A percentile compares a stretch with the other conserved stretches of the same genome.
These are phyloP conservation scores for Xylariaceae sp. DNA, from an alignment of 2,329 filamentous ascomycete genomes.

Conservation along the genomic window DNA sequence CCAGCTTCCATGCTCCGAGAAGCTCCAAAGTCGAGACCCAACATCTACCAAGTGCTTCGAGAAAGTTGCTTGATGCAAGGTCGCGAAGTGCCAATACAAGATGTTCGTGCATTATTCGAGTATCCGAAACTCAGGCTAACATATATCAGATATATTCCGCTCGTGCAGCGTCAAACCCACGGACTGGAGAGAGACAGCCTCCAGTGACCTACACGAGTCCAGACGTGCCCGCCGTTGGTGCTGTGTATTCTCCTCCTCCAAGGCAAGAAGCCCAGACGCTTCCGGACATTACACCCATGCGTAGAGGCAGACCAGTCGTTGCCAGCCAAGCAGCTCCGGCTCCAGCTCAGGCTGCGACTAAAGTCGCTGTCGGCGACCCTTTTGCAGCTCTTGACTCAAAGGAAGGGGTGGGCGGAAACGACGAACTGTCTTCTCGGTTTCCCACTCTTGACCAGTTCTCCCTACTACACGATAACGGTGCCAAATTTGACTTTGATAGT, in stretches of 20 bases:
- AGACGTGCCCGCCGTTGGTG: conserved; percentile 65
- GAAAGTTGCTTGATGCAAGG: conserved; percentile 89
- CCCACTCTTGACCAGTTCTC: conserved; percentile 92
- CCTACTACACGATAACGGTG: conserved; percentile 76
- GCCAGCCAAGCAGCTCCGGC: conserved; percentile 32
- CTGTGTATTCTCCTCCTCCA: conserved; percentile 73
- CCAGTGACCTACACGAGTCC: conserved; percentile 48
- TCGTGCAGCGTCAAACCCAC: conserved; percentile 60
- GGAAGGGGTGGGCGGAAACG: conserved; percentile 50
- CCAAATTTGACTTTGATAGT: conserved; percentile 78
- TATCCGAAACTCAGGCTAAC: conserved; percentile 13
- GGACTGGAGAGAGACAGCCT: conserved; percentile 48
- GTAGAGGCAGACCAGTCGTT: conserved; percentile 69
- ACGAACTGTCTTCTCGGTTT: conserved; percentile 82
- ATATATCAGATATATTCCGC: conserved; percentile 65
- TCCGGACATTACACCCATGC: conserved; percentile 91
- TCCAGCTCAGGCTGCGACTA: conserved; percentile 57
- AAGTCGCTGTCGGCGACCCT: conserved; percentile 70
- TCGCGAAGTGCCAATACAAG: conserved; percentile 78
- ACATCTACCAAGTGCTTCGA: conserved; percentile 87
- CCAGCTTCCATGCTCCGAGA: conserved; percentile 82
- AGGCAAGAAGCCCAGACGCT: conserved; percentile 64
- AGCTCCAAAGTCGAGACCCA: conserved; percentile 72
- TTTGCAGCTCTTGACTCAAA: conserved; percentile 84
- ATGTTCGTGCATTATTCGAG: conserved; percentile 57